Base-by-base conservation (phyloP, 2,329 filamentous ascomycete genomes). In the Ceratocystis huliohia region DNA sequence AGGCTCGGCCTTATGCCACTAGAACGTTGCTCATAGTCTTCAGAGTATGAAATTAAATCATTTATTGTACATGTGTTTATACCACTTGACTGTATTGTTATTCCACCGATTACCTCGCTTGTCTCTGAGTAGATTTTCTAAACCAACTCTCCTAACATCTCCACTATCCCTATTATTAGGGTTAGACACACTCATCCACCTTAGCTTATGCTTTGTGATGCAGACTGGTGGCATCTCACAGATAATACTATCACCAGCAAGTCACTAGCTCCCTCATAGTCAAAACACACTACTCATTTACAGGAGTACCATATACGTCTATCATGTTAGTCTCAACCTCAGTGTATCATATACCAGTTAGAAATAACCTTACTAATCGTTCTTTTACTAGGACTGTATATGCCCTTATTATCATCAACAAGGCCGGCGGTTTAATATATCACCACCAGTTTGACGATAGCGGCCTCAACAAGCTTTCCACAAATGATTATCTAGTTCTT, bases 351-450 rank as follows among this genome's bases (percentile, higher is more conserved):
- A n/a, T 59, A 37, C n/a, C 8, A 13, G 30, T 8, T 20, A 22
- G 22, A 63, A 6, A 25, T 10, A 63, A 10, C 61, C 61, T 22
- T 50, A 45, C 41, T 48, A 63, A 25, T 25, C 25, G 6, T 13
- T 22, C 22, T 15, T 10, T 33, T 48, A 22, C 28, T 15, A 97
- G 92, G 94, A 89, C 91, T 70, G 88, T 99, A 75, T 94, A 95
- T 76, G 87, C 92, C 68, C 87, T 99, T 74, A 91, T 97, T 75
- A 88, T 99, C 75, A 96, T 99, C 80, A 97, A 96, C 82, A 99
- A 99, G 82, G 92, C 94, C 70, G 94, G 92, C 68, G 94, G 94
- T 72, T 83, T 99, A 65, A 87, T 99, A 77, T 99, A 96, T 81
- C 93, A 97, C 78, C 90, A 91, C 72, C 89, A 91, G 73, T 97